phyloP scores from a whole-genome alignment of 768 basidiomycete genomes.

The Infundibulicybe gibba region DNA sequence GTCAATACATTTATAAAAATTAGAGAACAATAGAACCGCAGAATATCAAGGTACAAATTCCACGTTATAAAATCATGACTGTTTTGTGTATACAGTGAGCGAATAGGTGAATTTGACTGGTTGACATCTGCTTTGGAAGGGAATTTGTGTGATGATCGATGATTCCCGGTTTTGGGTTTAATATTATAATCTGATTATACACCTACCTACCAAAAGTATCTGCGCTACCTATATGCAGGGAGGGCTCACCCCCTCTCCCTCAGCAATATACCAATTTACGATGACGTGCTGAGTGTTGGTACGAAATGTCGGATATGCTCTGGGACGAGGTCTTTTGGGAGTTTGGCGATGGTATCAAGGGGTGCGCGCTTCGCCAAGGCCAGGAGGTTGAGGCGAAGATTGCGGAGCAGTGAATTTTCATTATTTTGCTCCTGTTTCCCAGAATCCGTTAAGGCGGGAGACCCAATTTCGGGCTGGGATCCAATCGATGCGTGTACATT shows the following conservation, averaged over 20 bases:
- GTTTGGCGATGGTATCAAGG: conserved; percentile 60
- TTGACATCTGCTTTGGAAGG: too few relatives aligned
- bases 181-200: too few relatives aligned
- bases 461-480: neutral
- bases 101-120: too few relatives aligned
- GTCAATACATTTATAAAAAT: neutral
- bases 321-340: conserved; percentile 65
- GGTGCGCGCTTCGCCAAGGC: conserved; percentile 79
- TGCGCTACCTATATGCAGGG: too few relatives aligned
- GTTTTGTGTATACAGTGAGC: too few relatives aligned
- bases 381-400: conserved; percentile 69
- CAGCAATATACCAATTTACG: too few relatives aligned
- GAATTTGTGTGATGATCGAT: too few relatives aligned
- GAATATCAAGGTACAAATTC: neutral
- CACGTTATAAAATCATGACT: too few relatives aligned
- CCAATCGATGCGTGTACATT: conserved; percentile 5
- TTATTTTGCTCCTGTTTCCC: conserved; percentile 1
- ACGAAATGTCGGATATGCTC: conserved; percentile 62
- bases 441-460: neutral
- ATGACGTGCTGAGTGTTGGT: conserved; percentile 40
- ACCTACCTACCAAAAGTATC: too few relatives aligned
- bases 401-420: conserved; percentile 51
- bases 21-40: neutral
- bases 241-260: too few relatives aligned
- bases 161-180: too few relatives aligned